phyloP scores from a whole-genome alignment of 2,329 filamentous ascomycete genomes.

The Ceratocystis eucalypticola region DNA sequence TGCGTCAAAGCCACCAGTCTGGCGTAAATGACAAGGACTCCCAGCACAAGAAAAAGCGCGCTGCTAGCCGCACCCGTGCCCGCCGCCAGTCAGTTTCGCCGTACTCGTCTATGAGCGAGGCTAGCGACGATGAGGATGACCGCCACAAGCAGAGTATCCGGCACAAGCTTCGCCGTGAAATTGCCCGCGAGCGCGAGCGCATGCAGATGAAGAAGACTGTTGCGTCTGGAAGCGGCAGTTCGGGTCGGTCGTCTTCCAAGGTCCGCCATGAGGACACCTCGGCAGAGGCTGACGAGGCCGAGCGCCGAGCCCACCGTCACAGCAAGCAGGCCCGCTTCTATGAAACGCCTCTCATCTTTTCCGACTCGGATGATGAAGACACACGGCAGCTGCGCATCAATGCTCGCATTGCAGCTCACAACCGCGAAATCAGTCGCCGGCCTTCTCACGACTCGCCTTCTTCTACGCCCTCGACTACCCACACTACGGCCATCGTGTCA shows the following conservation, averaged over 20 bases:
- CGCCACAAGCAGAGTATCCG: not conserved
- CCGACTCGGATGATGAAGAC: not conserved
- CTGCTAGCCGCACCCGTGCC: not conserved
- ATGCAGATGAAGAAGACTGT: not conserved
- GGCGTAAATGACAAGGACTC: not conserved
- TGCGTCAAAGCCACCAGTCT: not conserved
- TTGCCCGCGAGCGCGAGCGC: conserved; percentile 1
- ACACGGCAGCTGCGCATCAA: conserved; percentile 1
- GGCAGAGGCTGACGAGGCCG: not conserved
- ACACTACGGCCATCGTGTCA: not conserved
- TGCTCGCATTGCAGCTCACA: conserved; percentile 8
- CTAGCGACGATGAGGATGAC: not conserved
- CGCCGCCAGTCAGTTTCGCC: not conserved
- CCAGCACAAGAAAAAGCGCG: not conserved
- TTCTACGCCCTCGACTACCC: not conserved
- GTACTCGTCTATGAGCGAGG: not conserved
- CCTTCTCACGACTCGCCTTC: not conserved
- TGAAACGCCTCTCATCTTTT: not conserved
- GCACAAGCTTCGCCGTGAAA: conserved; percentile 1
- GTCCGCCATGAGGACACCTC: not conserved
- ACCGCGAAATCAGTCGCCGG: conserved; percentile 1
- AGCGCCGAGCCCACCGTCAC: not conserved
- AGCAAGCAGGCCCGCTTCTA: not conserved
- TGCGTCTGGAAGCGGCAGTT: not conserved
- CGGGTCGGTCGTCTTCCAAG: not conserved